Evolutionary conservation across 345 rosid genomes (phyloP).

Genomic region (Heritiera littoralis): DNA sequence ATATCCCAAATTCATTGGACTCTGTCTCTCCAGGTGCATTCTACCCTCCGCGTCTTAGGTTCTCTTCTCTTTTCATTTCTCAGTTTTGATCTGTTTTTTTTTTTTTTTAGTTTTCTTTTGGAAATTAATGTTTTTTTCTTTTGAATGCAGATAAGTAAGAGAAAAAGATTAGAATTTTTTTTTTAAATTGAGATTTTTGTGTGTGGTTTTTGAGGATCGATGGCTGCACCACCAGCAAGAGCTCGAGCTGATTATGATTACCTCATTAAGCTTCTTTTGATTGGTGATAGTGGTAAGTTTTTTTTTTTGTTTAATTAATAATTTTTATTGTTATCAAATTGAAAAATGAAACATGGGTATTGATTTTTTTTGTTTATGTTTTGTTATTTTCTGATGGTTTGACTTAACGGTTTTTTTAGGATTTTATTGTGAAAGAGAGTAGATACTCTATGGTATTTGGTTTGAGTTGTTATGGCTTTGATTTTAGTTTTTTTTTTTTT

Average conservation of each 20-base stretch:
- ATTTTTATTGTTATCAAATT: not conserved
- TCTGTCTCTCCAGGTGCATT: conserved; percentile 16
- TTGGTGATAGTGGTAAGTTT: conserved; percentile 66
- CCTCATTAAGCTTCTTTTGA: conserved; percentile 77
- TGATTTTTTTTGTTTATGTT: not conserved
- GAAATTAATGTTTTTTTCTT: not conserved
- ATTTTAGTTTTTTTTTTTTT: not conserved
- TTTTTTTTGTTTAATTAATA: not conserved
- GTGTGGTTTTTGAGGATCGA: conserved; percentile 28
- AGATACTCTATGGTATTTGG: not conserved
- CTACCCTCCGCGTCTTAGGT: conserved; percentile 18
- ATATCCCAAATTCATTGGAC: conserved; percentile 20
- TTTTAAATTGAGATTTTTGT: conserved; percentile 5
- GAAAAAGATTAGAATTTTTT: not conserved
- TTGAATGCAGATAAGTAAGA: conserved; percentile 22
- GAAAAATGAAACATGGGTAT: conserved; percentile 2
- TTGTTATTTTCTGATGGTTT: conserved; percentile 1
- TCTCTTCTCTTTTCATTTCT: not conserved
- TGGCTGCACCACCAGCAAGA: conserved; percentile 82
- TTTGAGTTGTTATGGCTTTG: not conserved
- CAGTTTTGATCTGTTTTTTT: not conserved
- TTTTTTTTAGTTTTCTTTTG: not conserved
- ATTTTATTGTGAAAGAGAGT: conserved; percentile 2
- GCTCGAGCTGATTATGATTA: conserved; percentile 80
- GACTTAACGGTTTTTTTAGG: not conserved